A percentile compares a stretch with the other conserved stretches of the same genome.
Conservation (phyloP, 2,329 filamentous ascomycete genomes). For the Geosmithia flava region DNA sequence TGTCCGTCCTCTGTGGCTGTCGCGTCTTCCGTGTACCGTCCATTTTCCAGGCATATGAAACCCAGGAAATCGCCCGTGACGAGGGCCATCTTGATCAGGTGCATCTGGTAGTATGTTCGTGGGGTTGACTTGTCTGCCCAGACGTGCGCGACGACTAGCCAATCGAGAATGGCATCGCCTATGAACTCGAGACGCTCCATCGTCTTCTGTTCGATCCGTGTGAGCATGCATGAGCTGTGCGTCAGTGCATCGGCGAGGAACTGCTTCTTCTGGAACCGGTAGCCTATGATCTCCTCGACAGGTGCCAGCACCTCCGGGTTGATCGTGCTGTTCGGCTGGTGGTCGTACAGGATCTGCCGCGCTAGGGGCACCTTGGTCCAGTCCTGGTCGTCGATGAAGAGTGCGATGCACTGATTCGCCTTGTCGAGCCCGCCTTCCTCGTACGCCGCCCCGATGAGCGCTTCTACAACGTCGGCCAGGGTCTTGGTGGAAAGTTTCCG, state of each 20-base stretch:
- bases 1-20: conserved; percentile 5
- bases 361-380: conserved; percentile 36
- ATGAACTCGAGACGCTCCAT: conserved; percentile 77
- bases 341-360: conserved; percentile 28
- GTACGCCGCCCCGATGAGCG: conserved; percentile 67
- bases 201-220: conserved; percentile 9
- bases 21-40: conserved; percentile 10
- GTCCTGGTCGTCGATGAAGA: conserved; percentile 49
- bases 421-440: conserved; percentile 54
- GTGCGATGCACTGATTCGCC: conserved; percentile 49
- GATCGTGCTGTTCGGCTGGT: conserved; percentile 18
- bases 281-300: conserved; percentile 56
- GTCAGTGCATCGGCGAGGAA: conserved; percentile 72
- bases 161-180: conserved; percentile 76
- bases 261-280: conserved; percentile 54
- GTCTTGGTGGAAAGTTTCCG: conserved; percentile 58
- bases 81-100: conserved; percentile 60
- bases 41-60: conserved; percentile 52
- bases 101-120: conserved; percentile 49
- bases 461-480: conserved; percentile 78
- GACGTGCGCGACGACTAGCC: conserved; percentile 44
- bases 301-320: conserved; percentile 28
- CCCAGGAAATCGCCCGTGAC: conserved; percentile 74
- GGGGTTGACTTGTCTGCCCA: conserved; percentile 10
- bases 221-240: conserved; percentile 46